phyloP scores from a whole-genome alignment of 2,329 filamentous ascomycete species.

The Colletotrichum orchidophilum region DNA sequence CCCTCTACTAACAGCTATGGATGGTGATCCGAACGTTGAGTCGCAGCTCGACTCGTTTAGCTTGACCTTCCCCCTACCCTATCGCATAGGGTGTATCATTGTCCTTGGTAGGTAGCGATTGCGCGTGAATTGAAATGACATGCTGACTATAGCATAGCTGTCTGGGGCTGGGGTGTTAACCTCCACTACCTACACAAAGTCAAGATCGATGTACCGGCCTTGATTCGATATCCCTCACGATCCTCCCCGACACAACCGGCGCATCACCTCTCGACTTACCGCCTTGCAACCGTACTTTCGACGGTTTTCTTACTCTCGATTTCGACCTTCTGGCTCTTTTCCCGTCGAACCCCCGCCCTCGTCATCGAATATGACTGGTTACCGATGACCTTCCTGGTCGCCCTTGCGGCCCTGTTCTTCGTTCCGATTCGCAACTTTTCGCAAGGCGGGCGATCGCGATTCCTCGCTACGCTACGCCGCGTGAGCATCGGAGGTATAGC shows the following conservation, averaged over 20 bases:
- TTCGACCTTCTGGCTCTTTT: constrained; percentile 84
- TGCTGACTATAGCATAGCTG: constrained; percentile 61
- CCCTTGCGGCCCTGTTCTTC: constrained; percentile 76
- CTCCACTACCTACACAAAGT: constrained; percentile 83
- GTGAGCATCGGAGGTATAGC: constrained; percentile 88
- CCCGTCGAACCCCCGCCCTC: constrained; percentile 72
- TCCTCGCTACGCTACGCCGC: constrained; percentile 79
- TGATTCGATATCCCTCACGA: constrained; percentile 87
- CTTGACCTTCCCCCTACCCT: constrained; percentile 86
- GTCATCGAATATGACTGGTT: constrained; percentile 86
- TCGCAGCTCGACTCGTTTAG: constrained; percentile 84
- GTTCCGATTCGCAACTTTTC: constrained; percentile 76
- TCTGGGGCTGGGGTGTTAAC: constrained; percentile 96
- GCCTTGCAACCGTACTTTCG: constrained; percentile 81
- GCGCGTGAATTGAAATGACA: background rate
- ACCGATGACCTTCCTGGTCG: constrained; percentile 82
- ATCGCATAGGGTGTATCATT: constrained; percentile 85
- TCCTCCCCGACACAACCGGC: constrained; percentile 74
- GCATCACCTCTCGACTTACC: constrained; percentile 86
- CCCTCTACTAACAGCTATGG: constrained; percentile 59
- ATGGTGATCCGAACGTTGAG: constrained; percentile 78
- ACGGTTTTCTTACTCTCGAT: constrained; percentile 77
- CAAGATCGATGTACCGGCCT: constrained; percentile 86
- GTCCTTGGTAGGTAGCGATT: constrained; percentile 73
- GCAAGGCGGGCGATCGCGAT: constrained; percentile 76